These are phyloP conservation scores for Aspergillus neotritici DNA, from an alignment of 2,329 filamentous ascomycete genomes.

Conservation along the genomic window DNA sequence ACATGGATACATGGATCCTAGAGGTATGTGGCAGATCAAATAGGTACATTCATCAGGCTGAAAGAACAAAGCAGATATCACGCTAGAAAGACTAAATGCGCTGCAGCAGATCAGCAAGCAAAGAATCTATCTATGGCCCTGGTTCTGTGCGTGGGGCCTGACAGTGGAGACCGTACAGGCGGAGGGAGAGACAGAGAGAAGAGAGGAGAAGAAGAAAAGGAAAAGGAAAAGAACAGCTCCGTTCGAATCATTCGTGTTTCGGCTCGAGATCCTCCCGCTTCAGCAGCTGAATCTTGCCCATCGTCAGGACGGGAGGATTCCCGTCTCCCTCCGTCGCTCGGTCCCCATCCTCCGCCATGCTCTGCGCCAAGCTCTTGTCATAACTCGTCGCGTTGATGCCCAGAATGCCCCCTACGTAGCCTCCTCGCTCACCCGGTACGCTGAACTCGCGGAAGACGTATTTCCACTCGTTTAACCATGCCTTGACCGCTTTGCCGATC, in stretches of 20 bases:
- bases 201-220: neutral
- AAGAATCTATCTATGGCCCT: conserved; percentile 2
- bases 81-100: neutral
- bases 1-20: neutral
- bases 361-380: conserved; percentile 38
- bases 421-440: conserved; percentile 89
- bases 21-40: conserved; percentile 1
- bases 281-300: conserved; percentile 43
- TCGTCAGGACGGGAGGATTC: conserved; percentile 26
- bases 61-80: neutral
- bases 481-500: conserved; percentile 86
- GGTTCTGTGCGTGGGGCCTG: neutral
- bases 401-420: conserved; percentile 59
- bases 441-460: conserved; percentile 96
- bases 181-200: neutral
- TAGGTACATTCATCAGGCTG: conserved; percentile 1
- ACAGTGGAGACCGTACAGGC: neutral
- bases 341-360: conserved; percentile 20
- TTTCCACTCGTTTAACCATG: conserved; percentile 89
- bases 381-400: conserved; percentile 59
- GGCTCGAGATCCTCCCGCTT: conserved; percentile 40
- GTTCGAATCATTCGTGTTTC: conserved; percentile 18
- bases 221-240: neutral
- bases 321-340: conserved; percentile 20
- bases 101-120: neutral